Conservation (phyloP, 371 early-diverging fungal species). For the Haplosporangium sp. region DNA sequence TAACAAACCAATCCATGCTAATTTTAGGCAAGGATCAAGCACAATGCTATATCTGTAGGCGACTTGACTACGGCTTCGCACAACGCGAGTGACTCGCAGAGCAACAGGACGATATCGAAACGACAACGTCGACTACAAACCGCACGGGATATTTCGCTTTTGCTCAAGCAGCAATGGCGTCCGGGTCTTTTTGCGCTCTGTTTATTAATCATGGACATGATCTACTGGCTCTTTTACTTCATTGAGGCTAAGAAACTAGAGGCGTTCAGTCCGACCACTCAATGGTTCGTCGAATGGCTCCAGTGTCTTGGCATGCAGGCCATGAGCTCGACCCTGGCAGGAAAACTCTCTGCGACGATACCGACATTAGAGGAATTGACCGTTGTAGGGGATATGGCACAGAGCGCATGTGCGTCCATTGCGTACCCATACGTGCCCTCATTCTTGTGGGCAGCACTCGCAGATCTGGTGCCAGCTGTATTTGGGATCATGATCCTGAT, state of each 20-base stretch:
- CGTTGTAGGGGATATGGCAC: slow-evolving; percentile 20
- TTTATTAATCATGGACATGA: slow-evolving; percentile 32
- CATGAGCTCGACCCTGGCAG: not conserved
- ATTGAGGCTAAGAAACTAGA: slow-evolving; percentile 33
- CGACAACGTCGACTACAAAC: slow-evolving; percentile 31
- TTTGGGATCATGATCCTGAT: slow-evolving; percentile 23
- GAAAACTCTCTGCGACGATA: not conserved
- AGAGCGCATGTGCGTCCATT: slow-evolving; percentile 22
- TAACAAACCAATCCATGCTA: not conserved
- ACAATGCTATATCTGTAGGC: slow-evolving; percentile 9
- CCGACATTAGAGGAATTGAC: slow-evolving; percentile 13
- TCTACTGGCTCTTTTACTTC: slow-evolving; percentile 46
- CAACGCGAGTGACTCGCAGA: slow-evolving; percentile 12
- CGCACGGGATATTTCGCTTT: slow-evolving; percentile 31
- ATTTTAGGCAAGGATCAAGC: slow-evolving; percentile 12
- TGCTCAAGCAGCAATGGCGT: slow-evolving; percentile 53
- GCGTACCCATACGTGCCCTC: slow-evolving; percentile 25
- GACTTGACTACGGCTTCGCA: slow-evolving; percentile 10
- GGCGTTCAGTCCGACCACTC: not conserved
- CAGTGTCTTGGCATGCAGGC: slow-evolving; percentile 21
- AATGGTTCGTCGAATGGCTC: slow-evolving; percentile 31
- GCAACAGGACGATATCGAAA: slow-evolving; percentile 13
- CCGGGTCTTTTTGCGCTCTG: slow-evolving; percentile 40
- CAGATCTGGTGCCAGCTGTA: slow-evolving; percentile 27
- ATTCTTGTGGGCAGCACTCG: slow-evolving; percentile 28